Evolutionary conservation across 257 asterid genomes (phyloP), one percentile per base, ranked within the genome.

Genomic region (Nicotiana undulata): DNA sequence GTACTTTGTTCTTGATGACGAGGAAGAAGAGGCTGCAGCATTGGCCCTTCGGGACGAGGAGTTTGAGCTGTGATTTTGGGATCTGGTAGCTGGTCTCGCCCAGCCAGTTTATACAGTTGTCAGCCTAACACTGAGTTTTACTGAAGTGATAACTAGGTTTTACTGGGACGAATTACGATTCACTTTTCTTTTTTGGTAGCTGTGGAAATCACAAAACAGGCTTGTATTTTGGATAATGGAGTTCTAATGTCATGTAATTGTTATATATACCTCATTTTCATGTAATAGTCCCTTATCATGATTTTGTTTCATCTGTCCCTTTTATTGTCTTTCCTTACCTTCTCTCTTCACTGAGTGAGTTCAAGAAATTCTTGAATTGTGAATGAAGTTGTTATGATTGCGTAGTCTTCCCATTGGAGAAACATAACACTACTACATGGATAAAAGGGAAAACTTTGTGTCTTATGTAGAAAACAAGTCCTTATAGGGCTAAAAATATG

Each of bases 21-120:
- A 92, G 66, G 99, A 94, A 75, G 98, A 94, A 87, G 95, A 89
- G 85, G 98, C 95, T 24, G 98, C 98, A 0, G 99, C 92, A 82
- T 75, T 94, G 89, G 97, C 98, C 81, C 98, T 96, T 60, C 85
- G 90, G 37, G 96, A 92, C 17, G 97, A 95, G 88, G 97, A 95
- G 79, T 95, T 95, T 44, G 97, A 95, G 90, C 97, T 95, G 77
- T 93, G 91, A 95, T 79, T 84, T 46, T 81, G 84, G 75, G 83
- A 80, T 83, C 52, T 29, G 61, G 83, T 32, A 75, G 85, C 32
- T 79, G 82, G 61, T 77, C 83, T 55, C 81, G 37, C 86, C 89
- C 75, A n/a, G 79, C 79, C 75, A 58, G 22, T 68, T 65, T 74
- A 31, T 82, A 80, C 49, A n/a, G 83, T 64, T 77, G 76, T 66